Evolutionary conservation across 805 yeast species (phyloP), one percentile per base, ranked within the genome.

Genomic region (Ogataea allantospora): DNA sequence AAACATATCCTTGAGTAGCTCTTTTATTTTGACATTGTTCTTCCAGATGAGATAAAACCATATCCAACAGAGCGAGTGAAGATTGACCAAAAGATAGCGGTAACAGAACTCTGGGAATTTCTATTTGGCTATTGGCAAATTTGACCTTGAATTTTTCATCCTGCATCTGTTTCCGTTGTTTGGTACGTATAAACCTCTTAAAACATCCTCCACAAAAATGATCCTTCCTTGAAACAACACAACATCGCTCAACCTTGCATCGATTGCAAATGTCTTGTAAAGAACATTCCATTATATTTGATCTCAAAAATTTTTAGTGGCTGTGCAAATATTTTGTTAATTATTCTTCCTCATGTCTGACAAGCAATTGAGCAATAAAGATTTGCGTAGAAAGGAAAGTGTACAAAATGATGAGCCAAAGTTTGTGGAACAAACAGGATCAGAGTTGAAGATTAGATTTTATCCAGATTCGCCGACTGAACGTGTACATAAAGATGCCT

Each of bases 401-500:
- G 21, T n/a, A 5, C 7, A 18, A 10, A 38, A 32, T 2, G 69
- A 70, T 27, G 68, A 65, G 35, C 51, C 51, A 3, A 71, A 75
- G 46, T 83, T 81, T 54, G 62, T 63, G 47, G 70, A 82, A 8
- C 41, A 54, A 15, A 46, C 71, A 35, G 84, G 81, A 15, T 62
- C 64, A 4, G 38, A 57, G 37, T 54, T 63, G 0, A 78, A 78
- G 3, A 66, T 68, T 58, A 80, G 78, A 55, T 83, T 77, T 54
- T 88, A 84, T 53, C 98, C 98, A 0, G 99, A 93, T 48, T 78
- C 80, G 38, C 98, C 98, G 16, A 79, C 83, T 7, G 76, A 80
- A 26, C 73, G 76, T 35, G 64, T 77, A 17, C 89, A 86, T 57
- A 80, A 79, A 54, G 74, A 74, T 45, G 68, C 77, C 41, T 88